These are phyloP conservation scores for Sarcodon aspratus DNA, from an alignment of 768 basidiomycete species.

Conservation along the genomic window DNA sequence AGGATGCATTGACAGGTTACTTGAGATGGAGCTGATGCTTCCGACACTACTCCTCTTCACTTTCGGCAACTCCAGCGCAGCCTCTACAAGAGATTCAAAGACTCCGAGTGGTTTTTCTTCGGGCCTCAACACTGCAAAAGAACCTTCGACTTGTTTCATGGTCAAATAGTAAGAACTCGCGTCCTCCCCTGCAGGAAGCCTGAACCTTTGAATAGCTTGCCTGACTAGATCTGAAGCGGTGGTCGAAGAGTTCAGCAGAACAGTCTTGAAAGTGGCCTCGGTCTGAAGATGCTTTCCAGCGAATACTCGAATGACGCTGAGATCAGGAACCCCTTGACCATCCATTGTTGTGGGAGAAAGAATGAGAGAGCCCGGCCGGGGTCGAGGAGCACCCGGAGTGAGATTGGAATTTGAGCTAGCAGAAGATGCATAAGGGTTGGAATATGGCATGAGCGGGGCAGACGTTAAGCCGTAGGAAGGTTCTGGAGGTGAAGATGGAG, in stretches of 20 bases:
- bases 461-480: constrained; percentile 69
- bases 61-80: constrained; percentile 70
- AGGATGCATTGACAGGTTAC: constrained; percentile 88
- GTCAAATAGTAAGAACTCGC: constrained; percentile 74
- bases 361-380: constrained; percentile 70
- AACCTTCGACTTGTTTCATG: constrained; percentile 87
- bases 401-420: constrained; percentile 28
- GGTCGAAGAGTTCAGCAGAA: constrained; percentile 80
- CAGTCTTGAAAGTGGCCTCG: constrained; percentile 98
- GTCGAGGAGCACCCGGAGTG: constrained; percentile 30
- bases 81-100: constrained; percentile 78
- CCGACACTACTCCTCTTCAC: constrained; percentile 91
- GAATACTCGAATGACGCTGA: constrained; percentile 94
- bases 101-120: constrained; percentile 79
- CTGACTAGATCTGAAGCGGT: constrained; percentile 75
- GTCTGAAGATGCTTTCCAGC: constrained; percentile 86
- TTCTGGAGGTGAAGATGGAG: constrained; percentile 71
- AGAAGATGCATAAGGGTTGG: constrained; percentile 29
- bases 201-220: constrained; percentile 93
- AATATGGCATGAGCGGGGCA: constrained; percentile 49
- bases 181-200: constrained; percentile 52
- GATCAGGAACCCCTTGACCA: constrained; percentile 62
- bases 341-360: constrained; percentile 50
- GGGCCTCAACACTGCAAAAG: constrained; percentile 59
- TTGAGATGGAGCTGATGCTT: constrained; percentile 87